Evolutionary conservation across 257 asterid genomes (phyloP).

Genomic region (Schizonepeta tenuifolia): DNA sequence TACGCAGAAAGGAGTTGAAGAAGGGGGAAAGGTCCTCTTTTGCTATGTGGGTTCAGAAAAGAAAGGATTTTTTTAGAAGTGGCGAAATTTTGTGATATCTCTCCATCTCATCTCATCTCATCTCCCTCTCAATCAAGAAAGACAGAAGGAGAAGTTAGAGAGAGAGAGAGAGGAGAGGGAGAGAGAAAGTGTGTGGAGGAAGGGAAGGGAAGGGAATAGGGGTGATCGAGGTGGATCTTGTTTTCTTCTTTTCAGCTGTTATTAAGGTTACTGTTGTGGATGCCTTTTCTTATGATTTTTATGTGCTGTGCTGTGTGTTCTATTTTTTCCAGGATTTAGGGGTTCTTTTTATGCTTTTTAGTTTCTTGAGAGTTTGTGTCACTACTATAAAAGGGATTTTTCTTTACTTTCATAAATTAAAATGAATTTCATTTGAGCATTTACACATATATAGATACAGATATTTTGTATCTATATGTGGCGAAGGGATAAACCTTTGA

Average conservation of each 20-base stretch:
- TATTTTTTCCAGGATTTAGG: conserved; percentile 42
- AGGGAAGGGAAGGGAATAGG: neutral
- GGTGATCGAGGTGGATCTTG: conserved; percentile 91
- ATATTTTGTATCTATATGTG: neutral
- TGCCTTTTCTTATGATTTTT: conserved; percentile 46
- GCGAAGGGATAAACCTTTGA: conserved; percentile 17
- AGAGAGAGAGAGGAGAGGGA: neutral
- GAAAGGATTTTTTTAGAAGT: conserved; percentile 6
- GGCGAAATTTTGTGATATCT: neutral
- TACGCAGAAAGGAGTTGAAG: conserved; percentile 26
- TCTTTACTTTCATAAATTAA: no score
- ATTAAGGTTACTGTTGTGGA: conserved; percentile 48
- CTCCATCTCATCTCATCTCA: neutral
- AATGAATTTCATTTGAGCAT: neutral
- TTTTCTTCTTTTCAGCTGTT: conserved; percentile 72
- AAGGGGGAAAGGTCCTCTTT: neutral
- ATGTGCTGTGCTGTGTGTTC: conserved; percentile 8
- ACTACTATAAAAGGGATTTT: conserved; percentile 22
- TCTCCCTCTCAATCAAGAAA: conserved; percentile 34
- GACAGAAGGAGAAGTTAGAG: conserved; percentile 14
- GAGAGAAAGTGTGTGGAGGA: neutral
- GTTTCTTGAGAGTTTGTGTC: conserved; percentile 38
- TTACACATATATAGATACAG: neutral
- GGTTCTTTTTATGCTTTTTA: conserved; percentile 30
- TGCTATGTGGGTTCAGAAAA: neutral